Percentiles rank a stretch among this genome's conserved stretches.
phyloP scores from a whole-genome alignment of 2,329 filamentous ascomycete genomes.

The Amauroascus verrucosus region DNA sequence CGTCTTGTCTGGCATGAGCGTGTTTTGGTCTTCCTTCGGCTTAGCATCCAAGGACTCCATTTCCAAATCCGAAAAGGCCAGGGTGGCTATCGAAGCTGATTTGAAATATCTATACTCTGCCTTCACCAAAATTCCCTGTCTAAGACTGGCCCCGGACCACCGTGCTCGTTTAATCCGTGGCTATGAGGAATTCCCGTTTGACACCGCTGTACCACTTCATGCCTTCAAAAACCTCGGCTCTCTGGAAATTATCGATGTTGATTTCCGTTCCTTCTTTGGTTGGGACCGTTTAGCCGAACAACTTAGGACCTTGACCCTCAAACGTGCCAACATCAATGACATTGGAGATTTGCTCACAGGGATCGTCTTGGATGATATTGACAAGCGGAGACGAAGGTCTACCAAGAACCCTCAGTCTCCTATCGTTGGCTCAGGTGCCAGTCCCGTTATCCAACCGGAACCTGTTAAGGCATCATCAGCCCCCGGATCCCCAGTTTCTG shows the following conservation, averaged over 20 bases:
- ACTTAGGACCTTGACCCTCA: constrained; percentile 76
- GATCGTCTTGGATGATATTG: constrained; percentile 93
- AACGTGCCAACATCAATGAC: constrained; percentile 78
- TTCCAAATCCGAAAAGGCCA: constrained; percentile 80
- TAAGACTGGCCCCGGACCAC: constrained; percentile 84
- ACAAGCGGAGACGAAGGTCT: constrained; percentile 76
- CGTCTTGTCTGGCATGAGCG: constrained; percentile 94
- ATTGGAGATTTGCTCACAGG: constrained; percentile 81
- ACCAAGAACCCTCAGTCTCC: constrained; percentile 78
- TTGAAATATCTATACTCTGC: constrained; percentile 95
- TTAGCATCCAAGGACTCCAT: constrained; percentile 68
- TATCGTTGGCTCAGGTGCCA: constrained; percentile 53
- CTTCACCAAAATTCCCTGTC: constrained; percentile 93
- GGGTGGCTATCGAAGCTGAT: constrained; percentile 72
- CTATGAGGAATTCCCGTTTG: constrained; percentile 96
- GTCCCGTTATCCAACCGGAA: constrained; percentile 54
- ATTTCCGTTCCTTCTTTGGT: constrained; percentile 93
- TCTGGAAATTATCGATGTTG: constrained; percentile 86
- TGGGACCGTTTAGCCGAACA: constrained; percentile 94
- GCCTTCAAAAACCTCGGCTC: constrained; percentile 95
- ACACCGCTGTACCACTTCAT: constrained; percentile 91
- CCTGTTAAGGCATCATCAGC: constrained; percentile 57
- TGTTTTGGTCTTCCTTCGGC: constrained; percentile 80
- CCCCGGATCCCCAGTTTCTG: constrained; percentile 53
- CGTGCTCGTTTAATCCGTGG: constrained; percentile 80